Evolutionary conservation across 345 rosid genomes (phyloP).

Genomic region (Aethionema arabicum): DNA sequence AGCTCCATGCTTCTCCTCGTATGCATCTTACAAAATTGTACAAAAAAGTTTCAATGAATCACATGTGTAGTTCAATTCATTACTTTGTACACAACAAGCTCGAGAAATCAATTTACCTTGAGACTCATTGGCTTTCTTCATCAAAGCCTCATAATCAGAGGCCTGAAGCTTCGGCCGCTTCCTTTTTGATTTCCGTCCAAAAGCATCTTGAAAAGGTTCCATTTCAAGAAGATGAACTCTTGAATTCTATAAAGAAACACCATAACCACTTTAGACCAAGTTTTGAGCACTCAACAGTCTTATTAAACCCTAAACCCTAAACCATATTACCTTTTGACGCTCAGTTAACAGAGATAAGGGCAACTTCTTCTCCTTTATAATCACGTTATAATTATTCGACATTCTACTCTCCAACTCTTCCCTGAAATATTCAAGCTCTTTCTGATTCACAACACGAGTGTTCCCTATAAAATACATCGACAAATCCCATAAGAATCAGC

Average conservation of each 20-base stretch:
- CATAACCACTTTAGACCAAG: conserved; percentile 16
- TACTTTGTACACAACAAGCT: conserved; percentile 3
- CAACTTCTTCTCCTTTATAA: conserved; percentile 71
- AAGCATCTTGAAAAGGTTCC: conserved; percentile 82
- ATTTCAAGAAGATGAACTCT: conserved; percentile 88
- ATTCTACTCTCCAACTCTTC: conserved; percentile 66
- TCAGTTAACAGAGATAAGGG: conserved; percentile 82
- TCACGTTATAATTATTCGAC: conserved; percentile 73
- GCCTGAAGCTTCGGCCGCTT: conserved; percentile 83
- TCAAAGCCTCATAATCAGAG: conserved; percentile 73
- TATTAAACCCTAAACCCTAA: conserved; percentile 6
- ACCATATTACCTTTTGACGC: conserved; percentile 62
- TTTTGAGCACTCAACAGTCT: neutral
- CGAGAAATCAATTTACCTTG: conserved; percentile 53
- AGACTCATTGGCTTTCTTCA: conserved; percentile 74
- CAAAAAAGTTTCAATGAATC: conserved; percentile 11
- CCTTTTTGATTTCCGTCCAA: conserved; percentile 78
- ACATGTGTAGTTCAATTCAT: neutral
- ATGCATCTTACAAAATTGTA: conserved; percentile 53
- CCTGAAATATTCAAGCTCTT: conserved; percentile 70
- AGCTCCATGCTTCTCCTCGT: conserved; percentile 52
- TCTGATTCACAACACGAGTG: conserved; percentile 74
- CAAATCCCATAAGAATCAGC: neutral
- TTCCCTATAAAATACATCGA: conserved; percentile 47
- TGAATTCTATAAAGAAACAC: conserved; percentile 53